Evolutionary conservation across 2,329 filamentous ascomycete genomes (phyloP), one percentile per base, ranked within the genome.

Genomic region (Curvularia lunata): DNA sequence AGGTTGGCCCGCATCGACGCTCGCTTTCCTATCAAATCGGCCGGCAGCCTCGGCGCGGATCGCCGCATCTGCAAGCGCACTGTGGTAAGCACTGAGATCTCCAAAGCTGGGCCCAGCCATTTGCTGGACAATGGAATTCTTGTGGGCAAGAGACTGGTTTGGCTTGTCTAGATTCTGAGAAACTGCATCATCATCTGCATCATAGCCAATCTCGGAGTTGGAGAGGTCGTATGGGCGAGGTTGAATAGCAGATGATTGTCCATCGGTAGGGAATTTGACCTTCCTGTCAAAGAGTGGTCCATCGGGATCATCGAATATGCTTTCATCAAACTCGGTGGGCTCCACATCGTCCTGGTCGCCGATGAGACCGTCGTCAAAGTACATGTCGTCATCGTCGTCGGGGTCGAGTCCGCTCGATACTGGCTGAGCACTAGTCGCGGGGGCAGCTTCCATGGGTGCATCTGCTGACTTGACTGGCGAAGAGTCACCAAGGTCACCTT

Each of bases 21-120:
- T 86, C 30, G 79, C 77, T 27, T 85, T 83, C 13, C 91, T 84
- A 16, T 85, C 81, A 66, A 96, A 94, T 55, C 91, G 88, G 2
- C 91, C 91, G 37, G 88, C 88, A 1, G 86, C 86, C 21, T 87
- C 89, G 5, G 92, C 92, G 71, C 89, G 84, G 60, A 89, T 88
- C 9, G 92, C 90, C 6, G 92, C 94, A 46, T 90, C 88, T 1
- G 91, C 92, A 4, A 98, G 82, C 1, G 92, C 92, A 51, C 89
- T 89, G 71, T 97, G 92, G 69, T 97, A 94, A 1, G 86, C 89
- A 41, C 87, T 86, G 19, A 90, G 79, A 55, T 84, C 87, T 34
- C 83, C 80, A 52, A 72, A 71, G 27, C 66, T 65, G 21, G 71
- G 66, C 19, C 65, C 56, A 4, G 69, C 59, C 69, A 37, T 79